These are phyloP conservation scores for Penstemon newberryi DNA, from an alignment of 257 asterid species.

Conservation along the genomic window DNA sequence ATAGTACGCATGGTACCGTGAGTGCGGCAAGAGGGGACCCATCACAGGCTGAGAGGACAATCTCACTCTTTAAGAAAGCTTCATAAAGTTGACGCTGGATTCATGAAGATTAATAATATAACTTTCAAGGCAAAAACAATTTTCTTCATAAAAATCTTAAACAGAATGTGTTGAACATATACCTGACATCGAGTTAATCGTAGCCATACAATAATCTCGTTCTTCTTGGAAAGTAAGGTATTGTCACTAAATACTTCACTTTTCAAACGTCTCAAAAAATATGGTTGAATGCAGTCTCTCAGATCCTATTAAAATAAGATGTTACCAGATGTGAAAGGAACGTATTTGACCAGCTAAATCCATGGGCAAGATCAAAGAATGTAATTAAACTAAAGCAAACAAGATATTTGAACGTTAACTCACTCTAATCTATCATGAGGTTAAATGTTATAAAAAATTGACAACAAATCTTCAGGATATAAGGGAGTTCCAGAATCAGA, in stretches of 20 bases:
- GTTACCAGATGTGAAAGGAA: conserved; percentile 23
- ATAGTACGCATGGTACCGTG: conserved; percentile 52
- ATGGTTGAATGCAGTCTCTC: conserved; percentile 87
- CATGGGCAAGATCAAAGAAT: background rate
- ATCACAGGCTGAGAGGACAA: conserved; percentile 87
- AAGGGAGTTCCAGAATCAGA: background rate
- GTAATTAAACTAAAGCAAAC: conserved; percentile 21
- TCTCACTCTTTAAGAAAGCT: conserved; percentile 92
- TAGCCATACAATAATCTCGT: conserved; percentile 90
- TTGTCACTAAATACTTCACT: conserved; percentile 74
- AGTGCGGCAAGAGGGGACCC: conserved; percentile 97
- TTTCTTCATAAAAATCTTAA: background rate
- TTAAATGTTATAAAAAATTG: conserved; percentile 1
- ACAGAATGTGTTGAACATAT: conserved; percentile 17
- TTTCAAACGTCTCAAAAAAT: conserved; percentile 87
- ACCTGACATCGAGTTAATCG: conserved; percentile 88
- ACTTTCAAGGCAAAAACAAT: conserved; percentile 13
- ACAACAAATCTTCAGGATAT: conserved; percentile 1
- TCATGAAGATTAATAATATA: conserved; percentile 21
- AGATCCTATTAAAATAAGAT: conserved; percentile 52
- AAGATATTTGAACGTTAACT: conserved; percentile 14
- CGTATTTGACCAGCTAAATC: conserved; percentile 17
- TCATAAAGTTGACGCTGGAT: conserved; percentile 82
- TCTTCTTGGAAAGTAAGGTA: conserved; percentile 78
- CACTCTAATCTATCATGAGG: background rate